Evolutionary conservation across 257 asterid species (phyloP), one percentile per base, ranked within the genome.

Genomic region (Forsythia viridissima): DNA sequence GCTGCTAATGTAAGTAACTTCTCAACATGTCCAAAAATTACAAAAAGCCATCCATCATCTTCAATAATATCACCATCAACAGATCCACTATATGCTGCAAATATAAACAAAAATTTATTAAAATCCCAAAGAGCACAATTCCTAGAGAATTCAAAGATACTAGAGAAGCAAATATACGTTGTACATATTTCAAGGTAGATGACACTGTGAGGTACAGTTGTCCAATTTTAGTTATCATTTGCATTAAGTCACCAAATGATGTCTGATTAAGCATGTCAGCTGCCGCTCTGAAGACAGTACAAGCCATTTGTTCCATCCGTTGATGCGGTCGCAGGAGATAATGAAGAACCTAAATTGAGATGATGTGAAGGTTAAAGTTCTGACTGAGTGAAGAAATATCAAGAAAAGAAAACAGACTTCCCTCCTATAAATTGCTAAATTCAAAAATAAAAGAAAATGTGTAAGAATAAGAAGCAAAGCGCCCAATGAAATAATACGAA

Each of bases 281-380:
- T 65, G 97, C 91, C 48, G 98, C 97, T 79, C 90, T 87, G 82
- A 92, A 92, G 87, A 97, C 93, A 76, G 98, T 84, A 81, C 93
- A 91, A 55, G 93, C 88, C 97, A 95, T 91, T 86, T 95, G 94
- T 79, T 83, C 97, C 88, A 95, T 91, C 84, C 92, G 82, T 57
- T 89, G 91, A 80, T 80, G 84, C 34, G 99, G 96, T 72, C 16
- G 89, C 77, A 92, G 74, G 2, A 94, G 84, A 90, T 91, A 92
- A 87, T 94, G 98, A 80, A 94, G 96, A 87, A 84, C 93, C 98
- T 93, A 76, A 77, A 5, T 24, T 79, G 72, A 81, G 75, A 74
- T 66, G 79, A 78, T 37, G 76, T 70, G 67, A 69, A 42, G n/a
- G 20, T 36, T 73, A 77, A 59, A 43, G 13, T 43, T 43, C 48